These are phyloP conservation scores for Ustilago xerochloae DNA, from an alignment of 1,284 basidiomycete species.

Conservation along the genomic window DNA sequence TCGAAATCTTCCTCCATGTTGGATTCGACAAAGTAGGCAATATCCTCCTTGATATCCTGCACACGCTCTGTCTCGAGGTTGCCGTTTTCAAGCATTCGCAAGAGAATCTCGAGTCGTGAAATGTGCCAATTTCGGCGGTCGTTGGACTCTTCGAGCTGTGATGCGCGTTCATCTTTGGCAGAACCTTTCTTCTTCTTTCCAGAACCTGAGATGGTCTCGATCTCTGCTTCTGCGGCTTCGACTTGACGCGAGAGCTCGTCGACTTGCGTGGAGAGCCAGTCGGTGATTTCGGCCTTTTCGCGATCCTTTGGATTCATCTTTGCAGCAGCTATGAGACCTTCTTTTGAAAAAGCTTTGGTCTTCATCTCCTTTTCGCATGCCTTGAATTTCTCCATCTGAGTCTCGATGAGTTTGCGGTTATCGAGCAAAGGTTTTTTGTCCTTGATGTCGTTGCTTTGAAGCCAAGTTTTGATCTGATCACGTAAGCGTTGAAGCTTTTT, in stretches of 20 bases:
- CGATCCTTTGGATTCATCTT: conserved; percentile 96
- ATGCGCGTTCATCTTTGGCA: conserved; percentile 77
- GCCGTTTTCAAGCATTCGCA: conserved; percentile 94
- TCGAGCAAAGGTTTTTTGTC: conserved; percentile 95
- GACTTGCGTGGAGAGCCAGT: conserved; percentile 72
- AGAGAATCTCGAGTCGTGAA: conserved; percentile 88
- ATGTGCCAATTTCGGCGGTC: conserved; percentile 97
- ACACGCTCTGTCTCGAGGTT: conserved; percentile 86
- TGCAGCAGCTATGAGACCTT: conserved; percentile 92
- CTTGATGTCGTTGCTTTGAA: conserved; percentile 98
- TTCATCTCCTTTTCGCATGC: conserved; percentile 99
- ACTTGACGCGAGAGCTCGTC: conserved; percentile 94
- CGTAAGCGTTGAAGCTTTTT: conserved; percentile 98
- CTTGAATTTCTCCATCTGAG: conserved; percentile 99
- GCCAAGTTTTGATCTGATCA: conserved; percentile 99
- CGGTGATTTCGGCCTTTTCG: conserved; percentile 89
- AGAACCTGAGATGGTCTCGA: conserved; percentile 85
- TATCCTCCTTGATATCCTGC: conserved; percentile 87
- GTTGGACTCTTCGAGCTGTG: conserved; percentile 87
- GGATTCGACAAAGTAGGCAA: conserved; percentile 94
- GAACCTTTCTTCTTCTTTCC: conserved; percentile 78
- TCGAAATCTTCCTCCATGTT: conserved; percentile 98
- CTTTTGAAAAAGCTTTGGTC: conserved; percentile 99
- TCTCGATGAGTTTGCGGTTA: conserved; percentile 95
- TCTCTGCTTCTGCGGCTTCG: conserved; percentile 93